These are phyloP conservation scores for Parathielavia hyrcaniae DNA, from an alignment of 495 filamentous ascomycete species.

Conservation along the genomic window DNA sequence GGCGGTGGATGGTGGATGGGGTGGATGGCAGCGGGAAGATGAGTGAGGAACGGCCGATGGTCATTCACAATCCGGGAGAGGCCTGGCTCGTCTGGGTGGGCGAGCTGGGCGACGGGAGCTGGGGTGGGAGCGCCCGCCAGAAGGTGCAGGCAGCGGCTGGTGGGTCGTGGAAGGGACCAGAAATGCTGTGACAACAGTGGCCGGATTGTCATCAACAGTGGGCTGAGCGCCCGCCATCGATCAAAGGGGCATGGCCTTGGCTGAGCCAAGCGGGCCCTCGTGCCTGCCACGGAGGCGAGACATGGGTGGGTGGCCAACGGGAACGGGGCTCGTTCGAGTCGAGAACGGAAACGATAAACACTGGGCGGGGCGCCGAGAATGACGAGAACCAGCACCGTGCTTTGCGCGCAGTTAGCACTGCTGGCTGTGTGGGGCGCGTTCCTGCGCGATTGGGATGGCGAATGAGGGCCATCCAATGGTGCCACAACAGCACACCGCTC, in stretches of 20 bases:
- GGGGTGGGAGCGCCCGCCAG: slow-evolving; percentile 27
- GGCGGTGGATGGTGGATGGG: too few species aligned
- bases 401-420: slow-evolving; percentile 15
- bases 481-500: slow-evolving; percentile 24
- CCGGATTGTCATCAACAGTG: slow-evolving; percentile 26
- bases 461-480: slow-evolving; percentile 25
- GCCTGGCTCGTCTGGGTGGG: slow-evolving; percentile 14
- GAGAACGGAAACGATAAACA: slow-evolving; percentile 18
- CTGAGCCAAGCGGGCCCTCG: slow-evolving; percentile 13
- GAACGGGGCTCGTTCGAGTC: slow-evolving; percentile 19
- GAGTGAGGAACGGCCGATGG: slow-evolving; percentile 5
- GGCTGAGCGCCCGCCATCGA: slow-evolving; percentile 28
- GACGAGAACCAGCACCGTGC: slow-evolving; percentile 12
- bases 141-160: slow-evolving; percentile 27
- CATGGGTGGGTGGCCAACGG: slow-evolving; percentile 25
- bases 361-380: slow-evolving; percentile 18
- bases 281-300: slow-evolving; percentile 20
- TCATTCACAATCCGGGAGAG: slow-evolving; percentile 1
- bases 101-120: too few species aligned
- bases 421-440: slow-evolving; percentile 13
- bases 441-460: slow-evolving; percentile 22
- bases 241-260: slow-evolving; percentile 26
- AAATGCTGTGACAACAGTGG: slow-evolving; percentile 28
- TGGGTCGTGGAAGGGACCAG: slow-evolving; percentile 29
- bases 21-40: too few species aligned